Evolutionary conservation across 164 flowering plant genomes (phyloP), one percentile per base, ranked within the genome.

Genomic region (Piper longum): DNA sequence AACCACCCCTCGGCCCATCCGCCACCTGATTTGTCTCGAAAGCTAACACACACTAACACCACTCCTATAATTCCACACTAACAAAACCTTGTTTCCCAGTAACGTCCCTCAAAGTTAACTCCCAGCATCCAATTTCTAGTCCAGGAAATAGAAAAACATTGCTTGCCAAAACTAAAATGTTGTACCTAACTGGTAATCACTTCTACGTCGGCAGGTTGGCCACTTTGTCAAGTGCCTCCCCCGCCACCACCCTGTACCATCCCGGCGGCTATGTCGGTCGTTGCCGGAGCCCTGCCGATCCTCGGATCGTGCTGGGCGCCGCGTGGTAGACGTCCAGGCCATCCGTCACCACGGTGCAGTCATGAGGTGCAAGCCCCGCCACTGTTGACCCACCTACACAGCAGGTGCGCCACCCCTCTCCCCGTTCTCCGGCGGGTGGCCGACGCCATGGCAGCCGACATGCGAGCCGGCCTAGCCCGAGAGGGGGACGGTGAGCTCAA

Each of bases 401-500:
- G 67, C 17, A 83, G 75, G 44, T 86, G 88, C 62, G 91, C 84
- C 17, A 85, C 97, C 43, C 89, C 97, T 41, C 62, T 88, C 62
- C 89, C 86, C 0, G 73, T 82, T 6, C 75, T 90, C 64, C 84
- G 87, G 69, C 85, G 77, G 69, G 93, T 88, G 63, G 88, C 85
- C 2, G 91, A 82, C 58, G 77, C 85, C 64, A 88, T 91, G 89
- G 73, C 83, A 7, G 75, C 67, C 26, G 95, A 91, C 40, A 88
- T 91, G 93, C 77, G 88, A 19, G 85, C 85, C 55, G 97, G 97
- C 16, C 85, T 91, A 45, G 82, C 76, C 14, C 78, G 60, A 4
- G 95, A 91, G n/a, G 96, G 89, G 16, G 88, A 80, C 14, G 70
- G 85, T 62, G 84, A 83, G 66, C 96, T 88, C 59, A 81, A 83